Percentiles rank a stretch among this genome's conserved stretches.
These are phyloP conservation scores for Russula ochroleuca DNA, from an alignment of 768 basidiomycete species.

Conservation along the genomic window DNA sequence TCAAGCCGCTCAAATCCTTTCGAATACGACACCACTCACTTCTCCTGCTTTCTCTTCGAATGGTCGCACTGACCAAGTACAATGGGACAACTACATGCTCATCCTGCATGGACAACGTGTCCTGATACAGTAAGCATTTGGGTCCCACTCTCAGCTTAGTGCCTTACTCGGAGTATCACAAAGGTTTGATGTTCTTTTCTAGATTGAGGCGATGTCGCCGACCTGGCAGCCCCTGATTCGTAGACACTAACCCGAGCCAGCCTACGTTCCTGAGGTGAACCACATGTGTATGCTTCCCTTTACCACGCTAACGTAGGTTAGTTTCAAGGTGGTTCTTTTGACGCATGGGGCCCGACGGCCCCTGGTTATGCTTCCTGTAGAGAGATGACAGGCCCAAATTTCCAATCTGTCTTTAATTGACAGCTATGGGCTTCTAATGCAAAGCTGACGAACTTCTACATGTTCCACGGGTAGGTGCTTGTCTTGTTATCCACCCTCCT, in stretches of 20 bases:
- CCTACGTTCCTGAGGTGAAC: slow-evolving; percentile 70
- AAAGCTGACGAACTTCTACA: slow-evolving; percentile 80
- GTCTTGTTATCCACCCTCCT: background rate
- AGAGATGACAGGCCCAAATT: slow-evolving; percentile 63
- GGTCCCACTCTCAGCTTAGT: background rate
- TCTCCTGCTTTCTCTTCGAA: slow-evolving; percentile 12
- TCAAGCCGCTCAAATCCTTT: too few relatives aligned
- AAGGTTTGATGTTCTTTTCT: slow-evolving; percentile 30
- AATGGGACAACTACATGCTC: slow-evolving; percentile 28
- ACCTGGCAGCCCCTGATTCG: background rate
- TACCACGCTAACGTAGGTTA: slow-evolving; percentile 29
- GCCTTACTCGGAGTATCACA: slow-evolving; percentile 55
- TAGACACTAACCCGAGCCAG: slow-evolving; percentile 43
- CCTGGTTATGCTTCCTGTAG: slow-evolving; percentile 67
- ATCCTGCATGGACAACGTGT: slow-evolving; percentile 24
- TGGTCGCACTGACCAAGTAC: slow-evolving; percentile 22
- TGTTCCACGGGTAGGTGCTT: slow-evolving; percentile 63
- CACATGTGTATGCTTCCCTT: background rate
- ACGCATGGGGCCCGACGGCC: slow-evolving; percentile 74
- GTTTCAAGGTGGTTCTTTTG: slow-evolving; percentile 74
- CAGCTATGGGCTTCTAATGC: slow-evolving; percentile 77
- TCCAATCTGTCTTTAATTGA: slow-evolving; percentile 75
- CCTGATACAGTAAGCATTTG: slow-evolving; percentile 2
- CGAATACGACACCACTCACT: too few relatives aligned
- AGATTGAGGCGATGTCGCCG: background rate